These are phyloP conservation scores for Coriolopsis trogii DNA, from an alignment of 1,284 basidiomycete species.

Conservation along the genomic window DNA sequence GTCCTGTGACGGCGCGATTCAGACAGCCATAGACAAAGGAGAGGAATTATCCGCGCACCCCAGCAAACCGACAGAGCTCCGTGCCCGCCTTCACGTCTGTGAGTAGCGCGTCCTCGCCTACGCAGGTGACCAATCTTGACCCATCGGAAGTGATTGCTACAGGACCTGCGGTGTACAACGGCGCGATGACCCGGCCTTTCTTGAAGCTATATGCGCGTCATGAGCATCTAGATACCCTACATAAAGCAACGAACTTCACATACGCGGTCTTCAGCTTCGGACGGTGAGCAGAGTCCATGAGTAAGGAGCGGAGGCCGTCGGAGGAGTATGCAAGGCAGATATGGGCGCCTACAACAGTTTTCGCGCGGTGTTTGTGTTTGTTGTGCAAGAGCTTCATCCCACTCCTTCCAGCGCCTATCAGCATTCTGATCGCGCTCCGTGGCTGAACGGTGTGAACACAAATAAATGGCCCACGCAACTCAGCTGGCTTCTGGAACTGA, in stretches of 20 bases:
- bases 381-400: slow-evolving; percentile 27
- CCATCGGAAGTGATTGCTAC: slow-evolving; percentile 85
- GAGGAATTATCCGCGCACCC: slow-evolving; percentile 56
- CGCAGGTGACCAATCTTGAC: slow-evolving; percentile 79
- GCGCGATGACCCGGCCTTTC: slow-evolving; percentile 69
- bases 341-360: slow-evolving; percentile 22
- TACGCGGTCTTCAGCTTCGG: slow-evolving; percentile 66
- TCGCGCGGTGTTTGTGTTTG: slow-evolving; percentile 28
- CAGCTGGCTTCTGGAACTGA: slow-evolving; percentile 19
- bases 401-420: slow-evolving; percentile 25
- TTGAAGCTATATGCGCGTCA: slow-evolving; percentile 58
- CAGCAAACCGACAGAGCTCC: slow-evolving; percentile 79
- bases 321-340: not conserved
- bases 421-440: slow-evolving; percentile 18
- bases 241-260: slow-evolving; percentile 31
- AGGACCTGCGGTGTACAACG: slow-evolving; percentile 88
- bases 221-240: not conserved
- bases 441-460: slow-evolving; percentile 11
- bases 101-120: slow-evolving; percentile 84
- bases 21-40: not conserved
- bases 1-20: slow-evolving; percentile 50
- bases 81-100: slow-evolving; percentile 79
- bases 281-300: slow-evolving; percentile 33
- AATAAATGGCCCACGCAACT: slow-evolving; percentile 13
- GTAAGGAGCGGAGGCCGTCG: not conserved